These are phyloP conservation scores for Heterobasidion irregulare DNA, from an alignment of 1,284 basidiomycete genomes.

Conservation along the genomic window DNA sequence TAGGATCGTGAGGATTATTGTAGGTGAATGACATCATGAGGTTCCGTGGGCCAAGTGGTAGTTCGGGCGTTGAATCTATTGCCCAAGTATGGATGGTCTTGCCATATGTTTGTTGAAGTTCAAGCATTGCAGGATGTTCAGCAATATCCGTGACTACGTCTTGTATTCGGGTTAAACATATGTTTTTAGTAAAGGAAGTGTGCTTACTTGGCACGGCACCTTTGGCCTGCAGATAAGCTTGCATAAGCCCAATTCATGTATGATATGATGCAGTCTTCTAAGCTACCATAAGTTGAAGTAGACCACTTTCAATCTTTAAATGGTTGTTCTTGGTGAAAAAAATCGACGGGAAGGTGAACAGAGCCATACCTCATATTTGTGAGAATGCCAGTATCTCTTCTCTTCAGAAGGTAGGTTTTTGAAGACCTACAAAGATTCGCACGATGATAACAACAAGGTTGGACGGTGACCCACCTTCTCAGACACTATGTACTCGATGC, in stretches of 20 bases:
- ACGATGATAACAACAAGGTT: neutral
- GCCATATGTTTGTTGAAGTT: constrained; percentile 41
- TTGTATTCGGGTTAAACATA: constrained; percentile 8
- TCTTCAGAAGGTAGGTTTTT: constrained; percentile 32
- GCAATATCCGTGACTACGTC: constrained; percentile 27
- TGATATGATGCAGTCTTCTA: neutral
- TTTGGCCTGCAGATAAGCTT: constrained; percentile 20
- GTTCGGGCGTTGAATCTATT: constrained; percentile 31
- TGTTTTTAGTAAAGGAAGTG: neutral
- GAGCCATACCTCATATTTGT: constrained; percentile 20
- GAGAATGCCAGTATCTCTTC: constrained; percentile 43
- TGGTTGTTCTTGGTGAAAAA: neutral
- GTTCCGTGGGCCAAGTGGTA: constrained; percentile 39
- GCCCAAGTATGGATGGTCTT: constrained; percentile 45
- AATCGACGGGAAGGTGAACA: neutral
- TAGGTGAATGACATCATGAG: constrained; percentile 38
- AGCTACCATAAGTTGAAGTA: constrained; percentile 27
- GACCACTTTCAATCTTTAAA: constrained; percentile 35
- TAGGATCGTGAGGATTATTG: constrained; percentile 26
- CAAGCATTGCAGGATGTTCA: constrained; percentile 37
- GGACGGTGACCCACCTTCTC: constrained; percentile 21
- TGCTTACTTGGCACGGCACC: constrained; percentile 28
- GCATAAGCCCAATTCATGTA: too few relatives aligned
- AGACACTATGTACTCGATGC: constrained; percentile 43
- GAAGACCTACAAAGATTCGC: constrained; percentile 22